Evolutionary conservation across 805 yeast genomes (phyloP).

Genomic region (Starmerella roubikii): DNA sequence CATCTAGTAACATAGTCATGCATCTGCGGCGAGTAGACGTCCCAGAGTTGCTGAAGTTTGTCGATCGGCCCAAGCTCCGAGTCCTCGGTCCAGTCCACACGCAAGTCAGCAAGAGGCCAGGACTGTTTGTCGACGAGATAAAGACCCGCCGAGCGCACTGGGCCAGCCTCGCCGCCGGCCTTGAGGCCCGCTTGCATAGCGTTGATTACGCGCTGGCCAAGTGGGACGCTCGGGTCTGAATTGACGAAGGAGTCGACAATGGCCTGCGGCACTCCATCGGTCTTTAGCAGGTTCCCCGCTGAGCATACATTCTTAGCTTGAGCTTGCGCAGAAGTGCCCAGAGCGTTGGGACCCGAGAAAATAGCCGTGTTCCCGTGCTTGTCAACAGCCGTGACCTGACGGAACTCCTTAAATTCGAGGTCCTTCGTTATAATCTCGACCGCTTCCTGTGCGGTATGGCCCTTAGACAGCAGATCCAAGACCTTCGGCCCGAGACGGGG

Average conservation of each 20-base stretch:
- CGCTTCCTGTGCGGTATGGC: conserved; percentile 9
- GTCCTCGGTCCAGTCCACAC: conserved; percentile 15
- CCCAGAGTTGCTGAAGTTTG: conserved; percentile 11
- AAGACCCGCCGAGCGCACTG: conserved; percentile 14
- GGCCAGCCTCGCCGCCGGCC: conserved; percentile 19
- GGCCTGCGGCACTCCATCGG: conserved; percentile 7
- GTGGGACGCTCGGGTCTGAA: conserved; percentile 3
- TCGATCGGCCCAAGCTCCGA: conserved; percentile 8
- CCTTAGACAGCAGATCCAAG: conserved; percentile 8
- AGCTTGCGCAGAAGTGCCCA: conserved; percentile 10
- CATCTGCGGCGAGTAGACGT: conserved; percentile 15
- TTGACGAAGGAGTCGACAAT: conserved; percentile 9
- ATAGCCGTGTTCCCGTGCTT: conserved; percentile 9
- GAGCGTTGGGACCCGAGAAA: conserved; percentile 14
- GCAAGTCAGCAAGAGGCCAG: conserved; percentile 16
- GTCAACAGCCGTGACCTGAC: conserved; percentile 15
- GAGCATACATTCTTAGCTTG: conserved; percentile 9
- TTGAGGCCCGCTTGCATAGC: conserved; percentile 16
- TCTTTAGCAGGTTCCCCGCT: conserved; percentile 15
- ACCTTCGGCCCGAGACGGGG: conserved; percentile 15
- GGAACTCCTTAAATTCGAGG: conserved; percentile 5
- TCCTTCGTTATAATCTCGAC: conserved; percentile 2
- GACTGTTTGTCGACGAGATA: conserved; percentile 9
- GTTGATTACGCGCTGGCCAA: conserved; percentile 11
- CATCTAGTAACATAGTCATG: conserved; percentile 13